Evolutionary conservation across 129 eudicot genomes (phyloP).

Genomic region (Helichrysum umbraculigerum): DNA sequence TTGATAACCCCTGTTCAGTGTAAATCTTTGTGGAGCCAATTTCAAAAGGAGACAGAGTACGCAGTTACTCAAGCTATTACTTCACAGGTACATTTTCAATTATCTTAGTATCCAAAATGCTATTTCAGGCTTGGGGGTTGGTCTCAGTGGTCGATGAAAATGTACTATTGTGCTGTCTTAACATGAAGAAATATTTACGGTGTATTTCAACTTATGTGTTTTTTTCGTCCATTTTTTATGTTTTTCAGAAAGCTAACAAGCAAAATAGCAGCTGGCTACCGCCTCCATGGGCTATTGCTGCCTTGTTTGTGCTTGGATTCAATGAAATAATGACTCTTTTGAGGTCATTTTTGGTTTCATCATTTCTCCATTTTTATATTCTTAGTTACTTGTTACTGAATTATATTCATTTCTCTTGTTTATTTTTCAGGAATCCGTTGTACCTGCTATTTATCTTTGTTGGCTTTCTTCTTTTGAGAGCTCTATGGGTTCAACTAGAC

Average conservation of each 20-base stretch:
- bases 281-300: slow-evolving; percentile 89
- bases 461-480: neutral
- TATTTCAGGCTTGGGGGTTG: no score
- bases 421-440: slow-evolving; percentile 57
- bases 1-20: slow-evolving; percentile 88
- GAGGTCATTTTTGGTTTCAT: slow-evolving; percentile 39
- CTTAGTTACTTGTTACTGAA: slow-evolving; percentile 8
- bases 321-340: slow-evolving; percentile 82
- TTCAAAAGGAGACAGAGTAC: slow-evolving; percentile 68
- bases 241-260: slow-evolving; percentile 71
- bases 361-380: neutral
- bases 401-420: slow-evolving; percentile 13
- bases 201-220: neutral
- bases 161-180: no score
- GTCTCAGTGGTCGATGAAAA: no score
- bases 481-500: neutral
- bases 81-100: slow-evolving; percentile 49
- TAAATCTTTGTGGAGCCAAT: slow-evolving; percentile 77
- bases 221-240: neutral
- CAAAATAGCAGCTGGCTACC: slow-evolving; percentile 78
- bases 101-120: neutral
- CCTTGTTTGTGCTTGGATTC: slow-evolving; percentile 68
- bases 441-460: neutral
- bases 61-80: slow-evolving; percentile 64
- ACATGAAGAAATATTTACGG: neutral